Percentiles rank a stretch among this genome's conserved stretches.
Evolutionary conservation across 805 yeast genomes (phyloP).

Genomic region (Tetrapisispora namnaoensis): DNA sequence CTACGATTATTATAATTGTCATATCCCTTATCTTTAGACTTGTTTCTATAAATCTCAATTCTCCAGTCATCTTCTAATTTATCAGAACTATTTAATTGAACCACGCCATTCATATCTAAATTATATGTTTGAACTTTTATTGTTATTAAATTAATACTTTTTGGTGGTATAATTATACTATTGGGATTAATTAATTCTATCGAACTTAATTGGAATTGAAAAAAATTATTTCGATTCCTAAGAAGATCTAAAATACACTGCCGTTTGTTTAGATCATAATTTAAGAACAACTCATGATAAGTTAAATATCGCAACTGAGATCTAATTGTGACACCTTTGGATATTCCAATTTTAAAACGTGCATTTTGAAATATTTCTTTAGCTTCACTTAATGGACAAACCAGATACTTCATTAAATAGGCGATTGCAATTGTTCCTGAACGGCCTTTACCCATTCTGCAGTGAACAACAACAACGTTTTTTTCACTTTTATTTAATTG

Average conservation of each 20-base stretch:
- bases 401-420: conserved; percentile 46
- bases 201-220: conserved; percentile 10
- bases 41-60: background rate
- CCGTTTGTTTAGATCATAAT: conserved; percentile 8
- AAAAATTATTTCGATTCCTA: background rate
- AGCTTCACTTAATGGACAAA: conserved; percentile 37
- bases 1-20: background rate
- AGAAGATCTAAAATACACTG: conserved; percentile 7
- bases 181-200: conserved; percentile 15
- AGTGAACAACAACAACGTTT: conserved; percentile 65
- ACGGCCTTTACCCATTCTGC: conserved; percentile 88
- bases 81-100: conserved; percentile 4
- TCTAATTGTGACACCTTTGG: conserved; percentile 58
- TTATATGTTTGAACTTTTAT: conserved; percentile 18
- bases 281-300: conserved; percentile 38
- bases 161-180: conserved; percentile 3
- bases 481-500: conserved; percentile 30
- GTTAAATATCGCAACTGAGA: conserved; percentile 60
- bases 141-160: conserved; percentile 6
- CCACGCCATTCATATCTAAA: conserved; percentile 9
- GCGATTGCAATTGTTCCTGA: conserved; percentile 72
- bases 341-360: conserved; percentile 48
- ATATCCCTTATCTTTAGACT: background rate
- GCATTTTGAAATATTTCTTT: conserved; percentile 41
- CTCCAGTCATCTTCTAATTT: background rate